Conservation (phyloP, 352 stramenopile species). For the Halophytophthora polymorphica region DNA sequence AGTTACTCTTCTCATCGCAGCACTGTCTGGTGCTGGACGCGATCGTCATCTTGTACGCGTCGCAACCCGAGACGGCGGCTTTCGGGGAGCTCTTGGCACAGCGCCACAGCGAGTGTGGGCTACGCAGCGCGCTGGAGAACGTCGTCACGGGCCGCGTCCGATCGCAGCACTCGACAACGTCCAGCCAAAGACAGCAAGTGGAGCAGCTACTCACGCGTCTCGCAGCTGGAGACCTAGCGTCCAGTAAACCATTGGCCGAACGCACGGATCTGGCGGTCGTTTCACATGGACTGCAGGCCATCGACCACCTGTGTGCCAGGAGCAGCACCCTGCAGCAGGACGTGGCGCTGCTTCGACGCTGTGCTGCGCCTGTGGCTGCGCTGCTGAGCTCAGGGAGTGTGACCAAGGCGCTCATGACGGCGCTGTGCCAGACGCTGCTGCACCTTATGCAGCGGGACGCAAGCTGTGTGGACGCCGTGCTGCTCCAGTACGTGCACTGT, state of each 20-base stretch:
- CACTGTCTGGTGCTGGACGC: slow-evolving; percentile 34
- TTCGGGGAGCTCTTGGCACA: slow-evolving; percentile 43
- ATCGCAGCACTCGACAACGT: slow-evolving; percentile 41
- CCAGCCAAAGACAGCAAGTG: slow-evolving; percentile 51
- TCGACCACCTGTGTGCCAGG: slow-evolving; percentile 46
- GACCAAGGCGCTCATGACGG: slow-evolving; percentile 57
- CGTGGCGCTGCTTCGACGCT: slow-evolving; percentile 40
- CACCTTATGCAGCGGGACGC: slow-evolving; percentile 55
- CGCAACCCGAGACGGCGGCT: slow-evolving; percentile 35
- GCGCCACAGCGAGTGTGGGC: slow-evolving; percentile 25
- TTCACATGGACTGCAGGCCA: slow-evolving; percentile 31
- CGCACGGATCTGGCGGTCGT: slow-evolving; percentile 21
- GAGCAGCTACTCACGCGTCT: slow-evolving; percentile 39
- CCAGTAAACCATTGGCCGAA: slow-evolving; percentile 18
- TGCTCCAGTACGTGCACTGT: slow-evolving; percentile 50
- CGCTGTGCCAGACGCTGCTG: slow-evolving; percentile 66
- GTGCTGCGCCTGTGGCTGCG: slow-evolving; percentile 33
- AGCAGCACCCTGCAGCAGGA: slow-evolving; percentile 32
- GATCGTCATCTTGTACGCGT: slow-evolving; percentile 52
- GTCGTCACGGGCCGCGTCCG: slow-evolving; percentile 24
- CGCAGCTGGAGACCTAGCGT: slow-evolving; percentile 10
- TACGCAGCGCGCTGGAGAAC: slow-evolving; percentile 24
- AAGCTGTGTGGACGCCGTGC: slow-evolving; percentile 28
- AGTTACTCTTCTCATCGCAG: slow-evolving; percentile 39
- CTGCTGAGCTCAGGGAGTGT: slow-evolving; percentile 39